A percentile compares a stretch with the other conserved stretches of the same genome.
Conservation (phyloP, 2,329 filamentous ascomycete genomes). For the Fusarium dimerum region DNA sequence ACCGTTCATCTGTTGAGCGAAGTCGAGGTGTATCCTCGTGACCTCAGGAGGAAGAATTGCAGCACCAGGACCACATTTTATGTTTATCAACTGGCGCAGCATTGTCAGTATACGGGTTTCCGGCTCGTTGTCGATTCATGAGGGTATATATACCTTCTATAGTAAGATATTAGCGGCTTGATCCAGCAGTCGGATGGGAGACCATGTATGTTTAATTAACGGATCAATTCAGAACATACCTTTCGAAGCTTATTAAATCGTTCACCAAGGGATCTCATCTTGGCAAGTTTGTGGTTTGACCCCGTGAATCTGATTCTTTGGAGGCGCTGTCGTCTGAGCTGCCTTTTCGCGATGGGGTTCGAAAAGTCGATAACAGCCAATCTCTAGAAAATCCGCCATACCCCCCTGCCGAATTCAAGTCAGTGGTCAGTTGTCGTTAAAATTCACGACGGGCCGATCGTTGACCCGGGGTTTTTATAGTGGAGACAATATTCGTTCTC, state of each 20-base stretch:
- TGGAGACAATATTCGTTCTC: constrained; percentile 12
- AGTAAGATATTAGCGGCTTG: constrained; percentile 17
- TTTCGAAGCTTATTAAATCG: constrained; percentile 74
- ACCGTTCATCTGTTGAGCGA: constrained; percentile 60
- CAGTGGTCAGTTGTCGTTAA: constrained; percentile 12
- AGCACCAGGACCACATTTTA: constrained; percentile 82
- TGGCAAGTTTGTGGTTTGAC: constrained; percentile 9
- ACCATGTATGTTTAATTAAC: background rate
- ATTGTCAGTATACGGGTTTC: constrained; percentile 23
- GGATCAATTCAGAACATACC: constrained; percentile 49
- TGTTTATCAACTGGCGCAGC: constrained; percentile 62
- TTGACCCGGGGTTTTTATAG: constrained; percentile 26
- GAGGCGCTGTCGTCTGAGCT: constrained; percentile 12
- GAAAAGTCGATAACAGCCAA: constrained; percentile 25
- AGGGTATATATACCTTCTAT: constrained; percentile 44
- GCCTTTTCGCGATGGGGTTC: constrained; percentile 20
- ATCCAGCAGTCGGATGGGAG: background rate
- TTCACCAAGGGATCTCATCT: constrained; percentile 55
- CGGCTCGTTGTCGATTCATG: constrained; percentile 12
- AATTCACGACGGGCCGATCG: constrained; percentile 27
- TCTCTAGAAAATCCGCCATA: constrained; percentile 30
- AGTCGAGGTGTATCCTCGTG: constrained; percentile 73
- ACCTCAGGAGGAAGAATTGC: constrained; percentile 77
- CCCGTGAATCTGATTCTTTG: too few relatives aligned
- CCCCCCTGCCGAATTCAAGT: constrained; percentile 10